Percentiles rank a stretch among this genome's conserved stretches.
phyloP scores from a whole-genome alignment of 2,329 filamentous ascomycete species.

The Hypoxylon sp. region DNA sequence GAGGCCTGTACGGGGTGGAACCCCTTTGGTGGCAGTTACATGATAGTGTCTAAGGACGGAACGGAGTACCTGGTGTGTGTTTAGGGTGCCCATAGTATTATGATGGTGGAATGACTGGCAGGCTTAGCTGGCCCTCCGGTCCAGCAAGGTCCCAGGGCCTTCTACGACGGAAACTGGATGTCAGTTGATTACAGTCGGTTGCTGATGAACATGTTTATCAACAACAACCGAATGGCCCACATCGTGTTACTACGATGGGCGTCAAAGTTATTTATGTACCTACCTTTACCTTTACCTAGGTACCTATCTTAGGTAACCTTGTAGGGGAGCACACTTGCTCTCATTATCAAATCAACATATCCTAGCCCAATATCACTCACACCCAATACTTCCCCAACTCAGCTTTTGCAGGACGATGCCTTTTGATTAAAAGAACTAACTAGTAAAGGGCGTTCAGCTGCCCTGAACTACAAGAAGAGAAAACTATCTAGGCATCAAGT shows the following conservation, averaged over 20 bases:
- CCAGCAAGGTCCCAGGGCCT: neutral
- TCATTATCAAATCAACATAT: neutral
- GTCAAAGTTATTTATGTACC: neutral
- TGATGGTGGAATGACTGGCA: neutral
- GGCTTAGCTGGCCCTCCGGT: too few species aligned
- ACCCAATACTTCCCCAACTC: neutral
- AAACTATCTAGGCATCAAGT: neutral
- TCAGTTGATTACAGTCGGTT: neutral
- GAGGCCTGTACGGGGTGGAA: neutral
- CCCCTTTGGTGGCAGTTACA: neutral
- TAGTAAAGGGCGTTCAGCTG: neutral
- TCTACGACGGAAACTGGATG: neutral
- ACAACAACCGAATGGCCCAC: neutral
- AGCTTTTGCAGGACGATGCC: neutral
- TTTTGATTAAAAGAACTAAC: neutral
- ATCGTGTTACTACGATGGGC: neutral
- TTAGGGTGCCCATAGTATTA: conserved; percentile 3
- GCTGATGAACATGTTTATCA: neutral
- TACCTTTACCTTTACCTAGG: conserved; percentile 7
- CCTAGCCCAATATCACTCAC: neutral
- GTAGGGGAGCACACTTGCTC: neutral
- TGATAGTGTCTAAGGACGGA: neutral
- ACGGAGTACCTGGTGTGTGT: neutral
- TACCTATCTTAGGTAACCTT: neutral
- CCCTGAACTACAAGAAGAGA: neutral